Evolutionary conservation across 1,284 basidiomycete genomes (phyloP).

Genomic region (Apiotrichum montevideense): DNA sequence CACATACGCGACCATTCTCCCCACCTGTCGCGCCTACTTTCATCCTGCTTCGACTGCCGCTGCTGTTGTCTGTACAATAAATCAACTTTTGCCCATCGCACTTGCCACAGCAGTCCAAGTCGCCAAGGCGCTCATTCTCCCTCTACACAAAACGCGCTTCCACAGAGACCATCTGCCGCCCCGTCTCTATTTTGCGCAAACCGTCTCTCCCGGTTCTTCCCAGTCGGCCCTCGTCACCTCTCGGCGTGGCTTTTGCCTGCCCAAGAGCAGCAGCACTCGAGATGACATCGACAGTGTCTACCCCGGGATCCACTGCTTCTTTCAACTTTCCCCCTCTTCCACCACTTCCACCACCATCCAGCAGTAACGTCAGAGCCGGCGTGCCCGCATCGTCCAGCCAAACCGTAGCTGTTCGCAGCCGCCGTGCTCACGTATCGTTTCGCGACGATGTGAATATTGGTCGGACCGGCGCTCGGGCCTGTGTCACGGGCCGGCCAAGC

Average conservation of each 20-base stretch:
- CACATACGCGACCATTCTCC: too few relatives aligned
- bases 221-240: background rate
- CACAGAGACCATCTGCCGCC: background rate
- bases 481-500: background rate
- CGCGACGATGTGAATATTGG: constrained; percentile 15
- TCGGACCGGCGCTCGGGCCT: background rate
- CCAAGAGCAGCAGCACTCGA: background rate
- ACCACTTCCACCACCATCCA: constrained; percentile 8
- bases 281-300: background rate
- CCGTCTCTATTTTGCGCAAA: constrained; percentile 16
- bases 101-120: background rate
- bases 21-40: background rate
- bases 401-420: background rate
- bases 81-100: too few relatives aligned
- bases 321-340: constrained; percentile 16
- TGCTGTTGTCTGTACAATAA: too few relatives aligned
- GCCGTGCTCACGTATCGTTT: constrained; percentile 15
- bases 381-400: background rate
- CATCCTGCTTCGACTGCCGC: background rate
- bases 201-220: constrained; percentile 8
- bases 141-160: background rate
- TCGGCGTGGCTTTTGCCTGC: background rate
- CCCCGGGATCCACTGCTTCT: background rate
- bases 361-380: background rate
- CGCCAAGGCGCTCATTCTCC: background rate